Conservation (phyloP, 768 basidiomycete species). For the Rhodotorula paludigena region DNA sequence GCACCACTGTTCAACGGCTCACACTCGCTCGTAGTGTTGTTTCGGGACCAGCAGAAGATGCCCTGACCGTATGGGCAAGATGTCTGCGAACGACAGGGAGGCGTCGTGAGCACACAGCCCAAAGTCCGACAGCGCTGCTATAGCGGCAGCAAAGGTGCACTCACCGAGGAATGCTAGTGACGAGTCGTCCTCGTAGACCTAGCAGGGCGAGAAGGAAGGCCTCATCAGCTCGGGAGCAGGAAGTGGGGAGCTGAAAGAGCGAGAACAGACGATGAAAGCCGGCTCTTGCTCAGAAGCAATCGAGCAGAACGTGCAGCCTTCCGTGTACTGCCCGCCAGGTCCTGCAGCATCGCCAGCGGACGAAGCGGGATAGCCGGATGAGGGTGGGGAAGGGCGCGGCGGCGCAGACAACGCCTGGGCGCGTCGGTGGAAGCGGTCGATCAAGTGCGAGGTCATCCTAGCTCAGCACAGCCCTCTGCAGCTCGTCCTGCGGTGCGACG, state of each 20-base stretch:
- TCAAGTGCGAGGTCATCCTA: slow-evolving; percentile 20
- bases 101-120: background rate
- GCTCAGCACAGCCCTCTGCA: background rate
- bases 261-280: slow-evolving; percentile 4
- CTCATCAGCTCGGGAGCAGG: background rate
- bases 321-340: background rate
- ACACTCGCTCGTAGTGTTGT: slow-evolving; percentile 18
- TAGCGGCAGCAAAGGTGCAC: background rate
- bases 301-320: slow-evolving; percentile 23
- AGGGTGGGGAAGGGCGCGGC: background rate
- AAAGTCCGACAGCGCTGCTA: background rate
- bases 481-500: no score
- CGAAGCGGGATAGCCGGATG: no score
- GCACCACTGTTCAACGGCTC: background rate
- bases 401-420: background rate
- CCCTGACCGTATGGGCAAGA: slow-evolving; percentile 19
- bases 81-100: slow-evolving; percentile 1
- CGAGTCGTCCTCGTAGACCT: slow-evolving; percentile 25
- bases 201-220: background rate
- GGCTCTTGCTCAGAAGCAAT: background rate
- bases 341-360: background rate
- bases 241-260: no score
- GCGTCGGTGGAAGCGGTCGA: slow-evolving; percentile 7
- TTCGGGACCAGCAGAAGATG: slow-evolving; percentile 21
- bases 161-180: slow-evolving; percentile 3